Evolutionary conservation across 2,329 filamentous ascomycete species (phyloP), one percentile per base, ranked within the genome.

Genomic region (Cryphonectria nitschkei): DNA sequence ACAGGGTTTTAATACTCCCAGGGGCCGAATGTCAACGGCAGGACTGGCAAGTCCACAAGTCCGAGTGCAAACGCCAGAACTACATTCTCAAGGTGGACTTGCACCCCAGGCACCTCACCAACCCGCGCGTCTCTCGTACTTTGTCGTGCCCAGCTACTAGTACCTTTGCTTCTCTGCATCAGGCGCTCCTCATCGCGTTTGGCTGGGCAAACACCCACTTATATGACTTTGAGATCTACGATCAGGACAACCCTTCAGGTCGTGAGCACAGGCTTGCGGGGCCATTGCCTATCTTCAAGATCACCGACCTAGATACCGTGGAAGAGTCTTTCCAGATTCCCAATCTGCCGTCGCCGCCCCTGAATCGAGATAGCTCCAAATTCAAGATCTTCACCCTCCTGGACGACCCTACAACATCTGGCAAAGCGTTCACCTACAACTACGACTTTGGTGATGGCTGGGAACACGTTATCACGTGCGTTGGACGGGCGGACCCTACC

Each of bases 401-500:
- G 41, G 74, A 75, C n/a, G 43, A 74, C 46, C 37, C 60, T 3
- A 60, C 72, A 50, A 75, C 70, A 39, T 29, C 37, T 72, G 75
- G 71, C 60, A 60, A 71, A 68, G 37, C 72, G 26, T 70, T 75
- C 29, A 34, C 73, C 50, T 76, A 76, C 70, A 73, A 70, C 22
- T 75, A 76, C 72, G 73, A 76, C 71, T 74, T 75, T 67, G 72
- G 75, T 54, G 74, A 75, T 58, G 70, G 72, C 58, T 76, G 74
- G 74, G 73, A 74, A 54, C 74, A 76, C 56, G 58, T 60, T 56
- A 60, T 75, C 14, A 74, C 71, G 3, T 66, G 75, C 67, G 65
- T 50, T 22, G 73, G 73, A 4, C 73, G 73, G 46, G 68, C 68
- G 29, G 34, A 39, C 22, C 34, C 34, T 34, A 67, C 65, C 9